Evolutionary conservation across 2,329 filamentous ascomycete species (phyloP).

Genomic region (Trichoderma guizhouense): DNA sequence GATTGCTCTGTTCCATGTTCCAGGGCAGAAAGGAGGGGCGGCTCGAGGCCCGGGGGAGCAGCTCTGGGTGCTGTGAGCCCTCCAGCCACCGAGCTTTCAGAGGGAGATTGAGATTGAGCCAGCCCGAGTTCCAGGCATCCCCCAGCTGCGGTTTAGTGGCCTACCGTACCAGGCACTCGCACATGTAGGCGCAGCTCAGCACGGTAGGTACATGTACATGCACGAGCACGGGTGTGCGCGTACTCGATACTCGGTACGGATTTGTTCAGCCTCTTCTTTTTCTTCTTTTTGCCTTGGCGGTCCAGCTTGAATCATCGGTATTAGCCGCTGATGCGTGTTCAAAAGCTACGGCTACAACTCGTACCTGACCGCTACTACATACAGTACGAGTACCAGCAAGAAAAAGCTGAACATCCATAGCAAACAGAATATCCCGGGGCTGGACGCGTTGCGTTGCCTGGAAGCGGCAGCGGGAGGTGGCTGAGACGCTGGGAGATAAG

Average conservation of each 20-base stretch:
- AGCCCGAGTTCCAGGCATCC: background rate
- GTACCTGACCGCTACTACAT: constrained; percentile 2
- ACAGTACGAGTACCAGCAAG: background rate
- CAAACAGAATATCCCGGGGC: background rate
- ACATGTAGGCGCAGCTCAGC: background rate
- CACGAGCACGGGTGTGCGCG: background rate
- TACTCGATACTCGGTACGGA: background rate
- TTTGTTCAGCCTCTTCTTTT: background rate
- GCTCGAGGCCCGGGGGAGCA: background rate
- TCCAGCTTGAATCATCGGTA: background rate
- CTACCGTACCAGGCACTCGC: background rate
- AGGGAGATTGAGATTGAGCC: background rate
- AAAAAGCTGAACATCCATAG: background rate
- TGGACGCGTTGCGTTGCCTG: constrained; percentile 13
- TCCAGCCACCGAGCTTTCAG: background rate
- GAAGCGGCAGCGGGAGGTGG: constrained; percentile 14
- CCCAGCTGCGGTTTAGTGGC: background rate
- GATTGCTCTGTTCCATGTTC: background rate
- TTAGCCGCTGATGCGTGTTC: background rate
- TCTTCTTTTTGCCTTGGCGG: background rate
- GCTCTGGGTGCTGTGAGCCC: background rate
- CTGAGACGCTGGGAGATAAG: constrained; percentile 17
- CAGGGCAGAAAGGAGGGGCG: constrained; percentile 13
- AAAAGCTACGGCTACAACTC: background rate
- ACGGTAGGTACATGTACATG: background rate